Evolutionary conservation across 176 grass and related monocot genomes (phyloP), one percentile per base, ranked within the genome.

Genomic region (Bonia amplexicaulis): DNA sequence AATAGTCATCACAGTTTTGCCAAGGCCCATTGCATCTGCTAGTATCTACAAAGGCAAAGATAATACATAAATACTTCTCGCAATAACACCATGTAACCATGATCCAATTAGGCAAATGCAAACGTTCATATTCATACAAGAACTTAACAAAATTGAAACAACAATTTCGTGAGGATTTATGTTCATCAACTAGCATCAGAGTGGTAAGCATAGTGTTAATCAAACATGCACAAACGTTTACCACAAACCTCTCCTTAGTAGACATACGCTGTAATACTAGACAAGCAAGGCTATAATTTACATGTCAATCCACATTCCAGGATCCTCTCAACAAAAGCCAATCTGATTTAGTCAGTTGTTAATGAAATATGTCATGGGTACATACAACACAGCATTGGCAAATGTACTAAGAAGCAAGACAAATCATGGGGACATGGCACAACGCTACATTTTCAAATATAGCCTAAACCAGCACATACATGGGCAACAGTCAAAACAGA

Each of bases 1-100:
- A 91, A 97, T 95, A 53, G 92, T 91, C 95, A 94, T 97, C 23
- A 97, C 95, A 82, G 95, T 95, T 91, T 97, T 94, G 40, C 95
- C 95, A 80, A 97, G 90, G 79, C 92, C 95, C 95, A 97, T 97
- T 82, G 95, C 92, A 83, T 97, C 92, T 39, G 95, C 92, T 54
- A 97, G 69, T 69, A 97, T 97, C 92, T 97, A 85, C 62, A 88
- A 77, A 92, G 16, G 63, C 35, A 89, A 71, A 66, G 42, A 79
- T 52, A 72, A 16, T 22, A 82, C 14, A 82, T 76, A 44, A 82
- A 83, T 76, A 76, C 20, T 16, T 71, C 46, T 85, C 64, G 48
- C 7, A 69, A 45, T 81, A 80, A 25, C 4, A 53, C 9, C 25
- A 48, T 53, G 48, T 49, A 75, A 59, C 12, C 9, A 66, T 31